Conservation (phyloP, 257 asterid species). For the Nicotiana paniculata region DNA sequence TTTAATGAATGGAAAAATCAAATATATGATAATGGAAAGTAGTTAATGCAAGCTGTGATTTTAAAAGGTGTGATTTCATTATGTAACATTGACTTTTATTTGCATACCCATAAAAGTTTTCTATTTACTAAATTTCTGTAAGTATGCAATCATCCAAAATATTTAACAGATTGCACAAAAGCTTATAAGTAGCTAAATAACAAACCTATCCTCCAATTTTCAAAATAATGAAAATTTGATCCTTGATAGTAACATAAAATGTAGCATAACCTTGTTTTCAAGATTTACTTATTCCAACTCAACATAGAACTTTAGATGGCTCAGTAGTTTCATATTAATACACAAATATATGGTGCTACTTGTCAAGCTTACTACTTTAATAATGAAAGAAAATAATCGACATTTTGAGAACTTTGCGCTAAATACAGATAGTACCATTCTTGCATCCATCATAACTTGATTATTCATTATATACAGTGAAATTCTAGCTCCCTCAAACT, state of each 20-base stretch:
- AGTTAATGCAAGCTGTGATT: no score
- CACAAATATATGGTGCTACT: not conserved
- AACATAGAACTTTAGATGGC: not conserved
- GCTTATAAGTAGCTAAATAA: not conserved
- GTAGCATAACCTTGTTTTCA: not conserved
- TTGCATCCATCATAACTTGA: not conserved
- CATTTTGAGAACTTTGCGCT: not conserved
- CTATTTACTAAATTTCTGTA: not conserved
- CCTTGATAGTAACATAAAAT: not conserved
- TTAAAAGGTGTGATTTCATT: no score
- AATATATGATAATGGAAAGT: no score
- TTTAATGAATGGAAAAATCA: no score
- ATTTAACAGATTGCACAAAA: not conserved
- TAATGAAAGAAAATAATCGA: not conserved
- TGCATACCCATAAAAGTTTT: no score
- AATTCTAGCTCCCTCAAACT: not conserved
- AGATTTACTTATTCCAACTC: not conserved
- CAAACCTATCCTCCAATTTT: not conserved
- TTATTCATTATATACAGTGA: not conserved
- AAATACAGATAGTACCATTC: not conserved
- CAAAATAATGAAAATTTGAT: not conserved
- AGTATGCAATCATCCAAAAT: not conserved
- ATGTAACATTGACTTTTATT: no score
- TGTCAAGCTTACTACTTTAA: not conserved
- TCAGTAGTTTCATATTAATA: not conserved